Base-by-base conservation (phyloP, 1,284 basidiomycete genomes). In the Irpex lacteus region DNA sequence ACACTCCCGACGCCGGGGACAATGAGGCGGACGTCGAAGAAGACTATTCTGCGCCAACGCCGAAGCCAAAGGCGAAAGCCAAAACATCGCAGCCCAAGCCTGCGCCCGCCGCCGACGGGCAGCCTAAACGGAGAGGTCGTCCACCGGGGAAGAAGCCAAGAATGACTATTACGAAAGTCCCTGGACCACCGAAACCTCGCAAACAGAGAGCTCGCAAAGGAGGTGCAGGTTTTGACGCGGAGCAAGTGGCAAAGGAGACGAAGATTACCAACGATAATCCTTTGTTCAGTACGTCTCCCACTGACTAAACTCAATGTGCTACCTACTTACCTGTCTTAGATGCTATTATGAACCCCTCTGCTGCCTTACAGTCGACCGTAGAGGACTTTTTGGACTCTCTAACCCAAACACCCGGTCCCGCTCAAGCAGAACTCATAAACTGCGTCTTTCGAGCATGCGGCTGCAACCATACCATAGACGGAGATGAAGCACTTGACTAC, bases 381-480 rank as follows among this genome's bases (percentile, higher is more conserved):
- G 92, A 95, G 71, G 92, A 95, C 74, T 94, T 91, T 74, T 77
- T 95, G 32, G 90, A 94, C 69, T 88, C 90, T 0, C 82, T 94
- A 44, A 76, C 84, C 40, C 81, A 86, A 65, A 80, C 80, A 5
- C 81, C 89, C 6, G 86, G 79, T 0, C 75, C 82, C 47, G 89
- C 91, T 2, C 85, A 90, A 59, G 91, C 92, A 0, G 91, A 94
- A 65, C 80, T 95, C 21, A 84, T 94, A 74, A 95, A 91, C 72
- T 88, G 90, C 66, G 82, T 95, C 64, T 73, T 95, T 34, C 88
- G 93, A 26, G 83, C 89, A 32, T 96, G 94, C 72, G 95, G 94
- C 5, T 96, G 92, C 77, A 96, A 95, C 68, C 90, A 93, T 63
- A 88, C 87, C 0, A 84, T 96, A 55, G 85, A 94, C 67, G 82